Evolutionary conservation across 768 basidiomycete genomes (phyloP).

Genomic region (Amanita thiersii): DNA sequence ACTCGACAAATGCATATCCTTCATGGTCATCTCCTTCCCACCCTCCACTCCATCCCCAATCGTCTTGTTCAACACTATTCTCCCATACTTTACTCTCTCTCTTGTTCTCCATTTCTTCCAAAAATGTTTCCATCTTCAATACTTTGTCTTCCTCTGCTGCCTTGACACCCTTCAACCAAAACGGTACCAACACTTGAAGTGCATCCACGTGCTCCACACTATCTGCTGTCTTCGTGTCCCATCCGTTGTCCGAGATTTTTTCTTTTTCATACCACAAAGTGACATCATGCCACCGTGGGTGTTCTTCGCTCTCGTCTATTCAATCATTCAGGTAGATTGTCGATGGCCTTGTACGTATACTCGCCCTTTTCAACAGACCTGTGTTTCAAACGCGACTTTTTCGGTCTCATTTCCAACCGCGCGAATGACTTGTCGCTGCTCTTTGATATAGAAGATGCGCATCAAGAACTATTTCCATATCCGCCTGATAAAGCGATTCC

Average conservation of each 20-base stretch:
- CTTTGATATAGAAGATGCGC: too few relatives aligned
- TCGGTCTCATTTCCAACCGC: too few relatives aligned
- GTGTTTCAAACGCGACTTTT: too few relatives aligned
- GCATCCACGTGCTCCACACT: constrained; percentile 3
- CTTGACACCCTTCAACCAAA: constrained; percentile 8
- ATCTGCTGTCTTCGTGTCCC: constrained; percentile 6
- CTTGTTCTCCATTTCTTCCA: constrained; percentile 9
- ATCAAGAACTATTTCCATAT: too few relatives aligned
- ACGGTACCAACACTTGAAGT: constrained; percentile 9
- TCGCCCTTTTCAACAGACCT: too few relatives aligned
- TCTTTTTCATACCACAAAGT: too few relatives aligned
- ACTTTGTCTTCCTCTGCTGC: constrained; percentile 11
- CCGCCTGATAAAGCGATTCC: too few relatives aligned
- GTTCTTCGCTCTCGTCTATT: not conserved
- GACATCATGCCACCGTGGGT: too few relatives aligned
- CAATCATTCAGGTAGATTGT: too few relatives aligned
- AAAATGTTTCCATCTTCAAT: constrained; percentile 10
- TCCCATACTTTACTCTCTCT: not conserved
- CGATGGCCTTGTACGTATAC: too few relatives aligned
- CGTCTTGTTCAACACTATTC: not conserved
- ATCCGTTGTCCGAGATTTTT: constrained; percentile 15
- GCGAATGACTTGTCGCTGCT: too few relatives aligned
- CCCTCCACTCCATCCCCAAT: not conserved
- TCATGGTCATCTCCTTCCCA: not conserved
- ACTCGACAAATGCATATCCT: constrained; percentile 18